Evolutionary conservation across 140 eudicot genomes (phyloP), one percentile per base, ranked within the genome.

Genomic region (Erigeron philadelphicus): DNA sequence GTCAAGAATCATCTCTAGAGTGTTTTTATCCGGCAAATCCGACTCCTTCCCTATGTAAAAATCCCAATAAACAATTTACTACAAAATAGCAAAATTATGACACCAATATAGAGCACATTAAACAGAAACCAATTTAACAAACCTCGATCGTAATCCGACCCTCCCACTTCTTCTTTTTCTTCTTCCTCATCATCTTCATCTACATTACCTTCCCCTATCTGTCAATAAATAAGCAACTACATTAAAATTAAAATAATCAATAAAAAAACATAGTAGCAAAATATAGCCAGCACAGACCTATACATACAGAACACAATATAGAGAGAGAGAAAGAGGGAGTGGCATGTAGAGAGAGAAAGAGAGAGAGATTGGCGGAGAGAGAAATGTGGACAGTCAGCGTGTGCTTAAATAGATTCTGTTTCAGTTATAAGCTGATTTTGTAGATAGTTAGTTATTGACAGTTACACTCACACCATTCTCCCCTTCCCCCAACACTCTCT

Each of bases 1-100:
- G 77, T 86, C 95, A 18, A 90, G 85, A 74, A 90, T 87, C 71
- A 87, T 81, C 84, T 84, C 86, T 75, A 90, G 68, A 11, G 84
- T 74, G 81, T 71, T 87, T 64, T 79, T 87, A 21, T 87, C 95
- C 11, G 95, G 97, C 77, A 87, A 48, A 75, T 84, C 86, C 0
- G 80, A 71, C 0, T 78, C 84, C 7, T 81, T 63, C 72, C 85
- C 95, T 84, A 68, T 7, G 18, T 47, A 46, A 72, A 75, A 48
- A 46, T 58, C 76, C 49, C 69, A 70, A 61, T 64, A 35, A 58
- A 31, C 70, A 73, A 19, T 64, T 10, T 63, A 64, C 50, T 13
- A 48, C 57, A 13, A 60, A 55, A 7, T 62, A 19, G 21, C 56
- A 48, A 23, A 76, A 64, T 63, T 50, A 44, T 1, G 23, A 69